Base-by-base conservation (phyloP, 805 yeast genomes). In the Teunomyces atbi region DNA sequence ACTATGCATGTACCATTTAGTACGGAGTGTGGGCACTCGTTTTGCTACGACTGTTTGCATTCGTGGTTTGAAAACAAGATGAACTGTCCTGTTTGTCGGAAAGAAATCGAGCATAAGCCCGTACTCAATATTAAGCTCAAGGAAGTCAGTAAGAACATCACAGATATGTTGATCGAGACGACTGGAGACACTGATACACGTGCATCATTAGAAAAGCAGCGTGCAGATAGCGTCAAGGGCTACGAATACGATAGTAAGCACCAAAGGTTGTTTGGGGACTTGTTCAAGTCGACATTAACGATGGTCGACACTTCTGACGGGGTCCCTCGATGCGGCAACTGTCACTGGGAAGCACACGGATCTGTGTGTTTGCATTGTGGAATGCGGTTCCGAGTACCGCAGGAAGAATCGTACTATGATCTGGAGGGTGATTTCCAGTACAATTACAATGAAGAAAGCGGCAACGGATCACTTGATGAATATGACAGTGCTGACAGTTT, bases 261-360 rank as follows among this genome's bases (percentile, higher is more conserved):
- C 3, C 59, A 68, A 27, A 58, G 54, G 2, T 59, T 82, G 36
- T 84, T 79, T 62, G 75, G 74, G 2, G 74, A 73, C 28, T 58
- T 75, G 2, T 83, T 84, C 60, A 65, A 70, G n/a, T 58, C 73
- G 13, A 78, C 81, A 2, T 62, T 72, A 12, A 82, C 84, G 0
- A 61, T 81, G 2, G 68, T 83, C 1, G 90, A 84, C 55, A 69
- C 68, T 23, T 79, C 79, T 23, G 92, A 86, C 56, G 90, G 90
- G 2, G 87, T 86, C 7, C 79, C 86, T 0, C 65, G 92, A 45
- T 86, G 94, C 57, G 79, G 86, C 6, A 77, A 79, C 46, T 86
- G 94, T 60, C 89, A 83, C 56, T 86, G 92, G 92, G 92, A 86
- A 56, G 81, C 85, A 1, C 79, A 79, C 49, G 89, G 87, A 0